Evolutionary conservation across 2,329 filamentous ascomycete genomes (phyloP).

Genomic region (Epichloe brachyelytri): DNA sequence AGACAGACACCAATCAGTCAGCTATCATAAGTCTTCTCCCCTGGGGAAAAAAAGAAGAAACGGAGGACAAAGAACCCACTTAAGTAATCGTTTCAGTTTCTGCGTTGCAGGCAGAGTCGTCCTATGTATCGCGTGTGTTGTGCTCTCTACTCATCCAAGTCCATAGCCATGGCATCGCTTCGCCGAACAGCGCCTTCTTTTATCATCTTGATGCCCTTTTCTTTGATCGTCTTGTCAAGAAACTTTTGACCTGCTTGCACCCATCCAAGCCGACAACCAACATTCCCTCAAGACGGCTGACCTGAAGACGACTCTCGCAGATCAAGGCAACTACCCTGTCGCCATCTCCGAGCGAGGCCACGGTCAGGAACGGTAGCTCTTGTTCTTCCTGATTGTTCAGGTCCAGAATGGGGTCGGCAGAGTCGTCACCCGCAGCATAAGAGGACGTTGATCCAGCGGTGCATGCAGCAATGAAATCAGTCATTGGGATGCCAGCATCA

Average conservation of each 20-base stretch:
- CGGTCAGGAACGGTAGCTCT: constrained; percentile 78
- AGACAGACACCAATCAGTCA: background rate
- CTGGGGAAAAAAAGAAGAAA: too few species aligned
- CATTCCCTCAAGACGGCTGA: constrained; percentile 77
- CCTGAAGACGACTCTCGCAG: constrained; percentile 82
- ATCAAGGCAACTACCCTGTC: constrained; percentile 69
- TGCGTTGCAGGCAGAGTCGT: background rate
- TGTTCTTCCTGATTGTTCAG: constrained; percentile 70
- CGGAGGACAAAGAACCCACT: background rate
- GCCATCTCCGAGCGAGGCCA: constrained; percentile 62
- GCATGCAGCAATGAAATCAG: constrained; percentile 77
- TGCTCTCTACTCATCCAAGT: constrained; percentile 26
- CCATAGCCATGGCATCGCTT: constrained; percentile 36
- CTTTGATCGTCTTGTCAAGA: constrained; percentile 66
- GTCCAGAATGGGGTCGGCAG: constrained; percentile 66
- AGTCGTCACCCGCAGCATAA: constrained; percentile 50
- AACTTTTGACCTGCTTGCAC: constrained; percentile 76
- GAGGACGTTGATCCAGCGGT: constrained; percentile 70
- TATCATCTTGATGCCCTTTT: constrained; percentile 53
- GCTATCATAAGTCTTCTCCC: background rate
- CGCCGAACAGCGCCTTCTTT: constrained; percentile 38
- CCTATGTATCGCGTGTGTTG: background rate
- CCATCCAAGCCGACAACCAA: constrained; percentile 84
- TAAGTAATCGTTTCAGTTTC: background rate
- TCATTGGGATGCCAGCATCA: constrained; percentile 92